These are phyloP conservation scores for Blastobotrys indianensis DNA, from an alignment of 1,139 yeast genomes.

Conservation along the genomic window DNA sequence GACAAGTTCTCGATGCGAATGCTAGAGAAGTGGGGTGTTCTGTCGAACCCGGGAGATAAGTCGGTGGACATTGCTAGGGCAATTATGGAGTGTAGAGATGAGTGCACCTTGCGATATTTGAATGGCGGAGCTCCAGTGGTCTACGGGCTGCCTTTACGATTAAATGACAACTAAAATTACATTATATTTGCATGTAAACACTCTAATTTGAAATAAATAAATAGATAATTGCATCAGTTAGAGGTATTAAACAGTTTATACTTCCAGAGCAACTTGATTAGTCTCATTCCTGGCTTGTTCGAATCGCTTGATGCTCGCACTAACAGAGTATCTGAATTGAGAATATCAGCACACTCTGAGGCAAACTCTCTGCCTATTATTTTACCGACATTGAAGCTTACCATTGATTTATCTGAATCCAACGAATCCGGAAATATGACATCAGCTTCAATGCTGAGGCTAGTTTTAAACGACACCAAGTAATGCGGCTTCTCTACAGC, in stretches of 20 bases:
- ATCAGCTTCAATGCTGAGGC: neutral
- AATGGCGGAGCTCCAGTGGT: conserved; percentile 82
- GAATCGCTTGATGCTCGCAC: neutral
- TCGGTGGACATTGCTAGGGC: conserved; percentile 43
- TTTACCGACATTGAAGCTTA: conserved; percentile 6
- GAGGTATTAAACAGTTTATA: neutral
- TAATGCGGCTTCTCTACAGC: neutral
- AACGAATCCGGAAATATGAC: neutral
- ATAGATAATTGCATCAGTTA: neutral
- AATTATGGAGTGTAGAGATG: conserved; percentile 50
- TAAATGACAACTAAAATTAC: neutral
- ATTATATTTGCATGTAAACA: neutral
- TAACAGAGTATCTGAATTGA: neutral
- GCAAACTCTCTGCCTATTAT: conserved; percentile 6
- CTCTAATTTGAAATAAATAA: neutral
- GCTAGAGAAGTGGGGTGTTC: conserved; percentile 58
- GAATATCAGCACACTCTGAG: neutral
- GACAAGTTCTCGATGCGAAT: conserved; percentile 64
- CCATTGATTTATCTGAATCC: conserved; percentile 1
- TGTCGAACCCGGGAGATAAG: conserved; percentile 23
- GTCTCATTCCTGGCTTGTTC: neutral
- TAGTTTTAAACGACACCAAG: neutral
- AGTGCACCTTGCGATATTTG: conserved; percentile 57
- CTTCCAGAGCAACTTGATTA: conserved; percentile 11
- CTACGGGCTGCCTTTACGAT: conserved; percentile 61